These are phyloP conservation scores for Lumnitzera littorea DNA, from an alignment of 345 rosid genomes.

Conservation along the genomic window DNA sequence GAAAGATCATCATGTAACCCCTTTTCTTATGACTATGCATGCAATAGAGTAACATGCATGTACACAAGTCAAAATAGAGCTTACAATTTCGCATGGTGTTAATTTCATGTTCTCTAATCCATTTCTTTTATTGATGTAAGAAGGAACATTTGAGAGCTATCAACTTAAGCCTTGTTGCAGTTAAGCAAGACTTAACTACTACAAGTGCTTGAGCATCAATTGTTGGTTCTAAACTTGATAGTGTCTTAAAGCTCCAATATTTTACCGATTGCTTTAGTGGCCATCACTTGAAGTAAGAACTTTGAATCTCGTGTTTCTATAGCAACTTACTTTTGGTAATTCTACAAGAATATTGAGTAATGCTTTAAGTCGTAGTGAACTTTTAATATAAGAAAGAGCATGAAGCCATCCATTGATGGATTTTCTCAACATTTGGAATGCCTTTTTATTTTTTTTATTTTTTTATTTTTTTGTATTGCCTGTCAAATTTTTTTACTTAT, in stretches of 20 bases:
- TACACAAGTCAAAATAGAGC: no score
- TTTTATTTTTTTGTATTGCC: no score
- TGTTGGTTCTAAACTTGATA: constrained; percentile 69
- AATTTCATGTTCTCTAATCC: neutral
- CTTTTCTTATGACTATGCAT: no score
- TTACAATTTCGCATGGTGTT: neutral
- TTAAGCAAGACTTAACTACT: constrained; percentile 63
- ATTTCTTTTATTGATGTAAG: constrained; percentile 27
- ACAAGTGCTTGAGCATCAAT: constrained; percentile 76
- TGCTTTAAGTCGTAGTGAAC: no score
- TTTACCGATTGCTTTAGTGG: constrained; percentile 90
- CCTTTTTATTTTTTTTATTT: no score
- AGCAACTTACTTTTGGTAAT: neutral
- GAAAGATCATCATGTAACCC: no score
- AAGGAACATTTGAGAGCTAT: constrained; percentile 94
- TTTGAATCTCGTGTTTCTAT: constrained; percentile 4
- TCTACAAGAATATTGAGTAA: no score
- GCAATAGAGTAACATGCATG: no score
- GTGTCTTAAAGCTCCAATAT: constrained; percentile 58
- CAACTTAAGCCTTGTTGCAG: constrained; percentile 77
- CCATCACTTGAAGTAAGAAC: constrained; percentile 75
- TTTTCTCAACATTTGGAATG: no score
- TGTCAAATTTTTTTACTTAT: no score
- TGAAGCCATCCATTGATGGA: no score
- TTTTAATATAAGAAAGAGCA: no score